Conservation (phyloP, 352 stramenopile genomes). For the Phytophthora uliginosa region DNA sequence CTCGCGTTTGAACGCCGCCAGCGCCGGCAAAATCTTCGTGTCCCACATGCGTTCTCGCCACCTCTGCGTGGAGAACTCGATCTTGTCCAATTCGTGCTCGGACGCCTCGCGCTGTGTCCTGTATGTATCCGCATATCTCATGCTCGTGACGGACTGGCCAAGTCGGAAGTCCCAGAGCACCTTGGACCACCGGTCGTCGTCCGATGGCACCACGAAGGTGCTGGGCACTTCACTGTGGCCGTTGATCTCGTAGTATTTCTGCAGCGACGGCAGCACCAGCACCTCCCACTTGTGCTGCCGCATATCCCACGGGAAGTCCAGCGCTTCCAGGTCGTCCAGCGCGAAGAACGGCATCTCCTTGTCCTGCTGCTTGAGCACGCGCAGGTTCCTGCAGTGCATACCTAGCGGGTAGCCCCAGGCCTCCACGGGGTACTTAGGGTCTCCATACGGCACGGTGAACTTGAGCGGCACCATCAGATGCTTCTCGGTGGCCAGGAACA, state of each 20-base stretch:
- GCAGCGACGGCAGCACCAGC: conserved; percentile 49
- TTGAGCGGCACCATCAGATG: conserved; percentile 44
- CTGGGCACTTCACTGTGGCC: conserved; percentile 45
- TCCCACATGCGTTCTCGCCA: conserved; percentile 27
- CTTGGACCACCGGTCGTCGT: conserved; percentile 36
- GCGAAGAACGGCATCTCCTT: conserved; percentile 35
- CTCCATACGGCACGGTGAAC: conserved; percentile 49
- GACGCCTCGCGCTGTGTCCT: conserved; percentile 13
- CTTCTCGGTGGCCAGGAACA: conserved; percentile 42
- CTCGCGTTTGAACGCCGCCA: conserved; percentile 21
- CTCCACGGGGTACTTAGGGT: conserved; percentile 37
- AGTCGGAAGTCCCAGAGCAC: conserved; percentile 48
- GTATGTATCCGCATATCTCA: conserved; percentile 32
- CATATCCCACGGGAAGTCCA: conserved; percentile 58
- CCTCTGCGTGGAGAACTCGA: conserved; percentile 19
- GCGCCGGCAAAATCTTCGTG: conserved; percentile 38
- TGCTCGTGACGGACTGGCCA: conserved; percentile 56
- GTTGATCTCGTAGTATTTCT: conserved; percentile 41
- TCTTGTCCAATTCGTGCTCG: conserved; percentile 20
- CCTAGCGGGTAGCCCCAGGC: conserved; percentile 53
- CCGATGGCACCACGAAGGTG: conserved; percentile 43
- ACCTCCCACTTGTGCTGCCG: conserved; percentile 48
- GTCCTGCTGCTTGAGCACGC: conserved; percentile 17
- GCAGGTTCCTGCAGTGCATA: conserved; percentile 33
- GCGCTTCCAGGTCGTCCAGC: conserved; percentile 32